Evolutionary conservation across 768 basidiomycete genomes (phyloP).

Genomic region (Suillus weaverae): DNA sequence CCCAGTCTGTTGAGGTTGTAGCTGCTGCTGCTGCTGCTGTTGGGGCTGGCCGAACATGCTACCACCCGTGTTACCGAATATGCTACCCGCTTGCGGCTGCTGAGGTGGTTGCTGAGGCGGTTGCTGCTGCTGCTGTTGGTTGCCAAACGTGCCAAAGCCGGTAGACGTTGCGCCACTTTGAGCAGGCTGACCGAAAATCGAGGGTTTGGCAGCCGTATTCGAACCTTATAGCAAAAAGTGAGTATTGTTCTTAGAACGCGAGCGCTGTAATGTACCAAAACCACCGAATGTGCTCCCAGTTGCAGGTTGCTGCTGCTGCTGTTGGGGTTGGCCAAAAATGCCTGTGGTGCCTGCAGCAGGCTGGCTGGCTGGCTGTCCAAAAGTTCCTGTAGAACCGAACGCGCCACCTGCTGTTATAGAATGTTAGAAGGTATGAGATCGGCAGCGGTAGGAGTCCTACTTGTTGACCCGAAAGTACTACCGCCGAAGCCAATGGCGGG

Average conservation of each 20-base stretch:
- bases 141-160: slow-evolving; percentile 37
- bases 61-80: slow-evolving; percentile 29
- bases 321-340: slow-evolving; percentile 40
- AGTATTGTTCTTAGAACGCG: not conserved
- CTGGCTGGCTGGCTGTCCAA: slow-evolving; percentile 30
- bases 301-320: slow-evolving; percentile 27
- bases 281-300: slow-evolving; percentile 40
- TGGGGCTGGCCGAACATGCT: slow-evolving; percentile 36
- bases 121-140: slow-evolving; percentile 26
- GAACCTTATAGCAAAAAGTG: slow-evolving; percentile 24
- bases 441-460: slow-evolving; percentile 14
- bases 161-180: slow-evolving; percentile 36
- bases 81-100: slow-evolving; percentile 22
- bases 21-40: slow-evolving; percentile 39
- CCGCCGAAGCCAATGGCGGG: slow-evolving; percentile 31
- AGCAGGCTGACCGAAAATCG: slow-evolving; percentile 48
- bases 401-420: slow-evolving; percentile 17
- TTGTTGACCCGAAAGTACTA: slow-evolving; percentile 24
- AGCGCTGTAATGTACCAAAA: slow-evolving; percentile 30
- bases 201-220: slow-evolving; percentile 41
- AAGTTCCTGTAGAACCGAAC: slow-evolving; percentile 20
- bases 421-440: slow-evolving; percentile 8
- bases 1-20: slow-evolving; percentile 39
- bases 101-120: slow-evolving; percentile 13
- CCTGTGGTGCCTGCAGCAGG: slow-evolving; percentile 20